Percentiles rank a stretch among this genome's conserved stretches.
Evolutionary conservation across 805 yeast species (phyloP).

Genomic region (Helenozyma rhizophorensis): DNA sequence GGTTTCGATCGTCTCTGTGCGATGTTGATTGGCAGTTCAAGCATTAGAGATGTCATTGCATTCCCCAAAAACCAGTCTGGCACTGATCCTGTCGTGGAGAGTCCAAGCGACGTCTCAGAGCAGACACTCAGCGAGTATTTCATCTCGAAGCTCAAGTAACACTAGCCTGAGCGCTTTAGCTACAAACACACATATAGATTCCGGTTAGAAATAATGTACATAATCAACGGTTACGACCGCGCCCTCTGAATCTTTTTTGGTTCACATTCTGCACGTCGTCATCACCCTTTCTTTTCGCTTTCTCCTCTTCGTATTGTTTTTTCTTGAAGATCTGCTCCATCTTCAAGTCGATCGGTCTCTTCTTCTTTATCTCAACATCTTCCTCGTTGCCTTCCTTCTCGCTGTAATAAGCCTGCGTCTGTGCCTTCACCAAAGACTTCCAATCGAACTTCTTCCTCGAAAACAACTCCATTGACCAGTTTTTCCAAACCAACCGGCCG

Average conservation of each 20-base stretch:
- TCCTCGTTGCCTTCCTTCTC: conserved; percentile 13
- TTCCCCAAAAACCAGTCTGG: conserved; percentile 94
- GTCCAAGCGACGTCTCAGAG: conserved; percentile 66
- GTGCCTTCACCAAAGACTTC: conserved; percentile 58
- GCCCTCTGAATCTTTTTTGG: conserved; percentile 7
- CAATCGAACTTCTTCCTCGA: conserved; percentile 74
- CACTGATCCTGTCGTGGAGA: conserved; percentile 77
- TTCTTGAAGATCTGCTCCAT: conserved; percentile 34
- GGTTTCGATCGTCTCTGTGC: conserved; percentile 95
- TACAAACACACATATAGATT: conserved; percentile 1
- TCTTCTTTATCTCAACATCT: conserved; percentile 13
- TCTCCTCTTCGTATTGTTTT: conserved; percentile 24
- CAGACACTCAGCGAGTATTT: conserved; percentile 53
- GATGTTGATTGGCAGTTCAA: conserved; percentile 70
- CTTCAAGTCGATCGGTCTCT: conserved; percentile 40
- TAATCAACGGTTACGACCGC: conserved; percentile 9
- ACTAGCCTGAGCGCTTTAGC: not conserved
- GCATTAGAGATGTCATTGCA: conserved; percentile 90
- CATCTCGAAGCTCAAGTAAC: conserved; percentile 19
- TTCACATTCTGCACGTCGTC: conserved; percentile 9
- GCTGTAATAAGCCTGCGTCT: conserved; percentile 30
- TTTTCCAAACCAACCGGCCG: conserved; percentile 92
- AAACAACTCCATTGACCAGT: conserved; percentile 86
- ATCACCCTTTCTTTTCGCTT: conserved; percentile 22
- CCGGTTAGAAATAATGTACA: not conserved